Percentiles rank a stretch among this genome's conserved stretches.
Conservation (phyloP, 75 land plant genomes). For the Larix kaempferi region DNA sequence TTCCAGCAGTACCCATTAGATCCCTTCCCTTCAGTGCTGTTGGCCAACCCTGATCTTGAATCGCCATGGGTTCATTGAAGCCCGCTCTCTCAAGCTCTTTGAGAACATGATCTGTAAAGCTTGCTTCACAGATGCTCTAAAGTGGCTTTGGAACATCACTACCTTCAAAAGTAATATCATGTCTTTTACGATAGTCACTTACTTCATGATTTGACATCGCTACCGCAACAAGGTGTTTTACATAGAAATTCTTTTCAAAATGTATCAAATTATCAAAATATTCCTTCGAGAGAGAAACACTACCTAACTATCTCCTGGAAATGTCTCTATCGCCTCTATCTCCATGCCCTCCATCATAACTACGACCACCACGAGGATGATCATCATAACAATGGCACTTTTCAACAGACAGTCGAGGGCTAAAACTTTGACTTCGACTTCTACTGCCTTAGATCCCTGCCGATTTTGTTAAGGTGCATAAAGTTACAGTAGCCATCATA, state of each 20-base stretch:
- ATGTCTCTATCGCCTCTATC: constrained; percentile 33
- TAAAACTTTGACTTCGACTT: too few species aligned
- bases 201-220: constrained; percentile 84
- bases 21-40: constrained; percentile 97
- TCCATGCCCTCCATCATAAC: constrained; percentile 33
- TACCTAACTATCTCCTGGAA: constrained; percentile 62
- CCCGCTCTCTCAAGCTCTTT: constrained; percentile 76
- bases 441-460: too few species aligned
- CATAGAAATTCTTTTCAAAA: constrained; percentile 92
- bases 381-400: too few species aligned
- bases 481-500: too few species aligned
- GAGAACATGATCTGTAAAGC: constrained; percentile 82
- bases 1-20: constrained; percentile 89
- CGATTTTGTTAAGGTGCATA: too few species aligned
- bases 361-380: too few species aligned
- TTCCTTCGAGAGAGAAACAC: constrained; percentile 67
- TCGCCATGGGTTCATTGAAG: constrained; percentile 92
- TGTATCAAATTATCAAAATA: constrained; percentile 66
- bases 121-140: constrained; percentile 70
- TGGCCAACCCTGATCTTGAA: constrained; percentile 99
- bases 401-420: too few species aligned
- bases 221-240: constrained; percentile 67
- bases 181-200: constrained; percentile 46
- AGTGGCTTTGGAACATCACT: constrained; percentile 86
- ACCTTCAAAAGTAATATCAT: constrained; percentile 85